Evolutionary conservation across 495 filamentous ascomycete species (phyloP), one percentile per base, ranked within the genome.

Genomic region (Talaromyces adpressus): DNA sequence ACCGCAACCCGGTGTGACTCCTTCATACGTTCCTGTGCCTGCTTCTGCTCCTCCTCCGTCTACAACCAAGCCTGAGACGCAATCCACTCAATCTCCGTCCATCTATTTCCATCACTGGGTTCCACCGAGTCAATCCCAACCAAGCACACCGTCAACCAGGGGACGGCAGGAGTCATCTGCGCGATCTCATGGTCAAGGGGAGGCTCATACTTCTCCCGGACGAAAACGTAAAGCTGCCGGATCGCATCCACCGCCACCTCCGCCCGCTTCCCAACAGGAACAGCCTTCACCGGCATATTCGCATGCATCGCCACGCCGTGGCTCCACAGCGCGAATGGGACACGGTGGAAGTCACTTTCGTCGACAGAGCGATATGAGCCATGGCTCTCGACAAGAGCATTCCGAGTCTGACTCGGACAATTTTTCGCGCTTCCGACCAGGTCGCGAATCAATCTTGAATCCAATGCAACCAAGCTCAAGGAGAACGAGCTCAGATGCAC

Each of bases 21-120:
- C 45, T 49, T 49, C 52, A 5, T 56, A 56, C 14, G 56, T 64
- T 53, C 64, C 81, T 68, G 58, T 71, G 74, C 64, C 70, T 82
- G 58, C 80, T 83, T 60, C 83, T 18, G 56, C 56, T 83, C 65
- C 82, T 36, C 81, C 83, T 51, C 71, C 75, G 32, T 72, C 76
- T n/a, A 79, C 64, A 12, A 61, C 59, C 16, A 70, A 82, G 58
- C 81, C 82, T 62, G 81, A 87, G 62, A 52, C 63, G 0, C 81
- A 87, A 59, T 75, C 75, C 56, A 70, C 81, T 60, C 76, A 84
- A 45, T 87, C 90, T 6, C 81, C 87, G 1, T 86, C 86, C 14
- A 88, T 96, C 57, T 95, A 91, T 70, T 96, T 96, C 65, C 92
- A 96, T 70, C 91, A 96, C 69, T 96, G 91, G 91, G 87, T 91